Base-by-base conservation (phyloP, 495 filamentous ascomycete genomes). In the Tuber aestivum region DNA sequence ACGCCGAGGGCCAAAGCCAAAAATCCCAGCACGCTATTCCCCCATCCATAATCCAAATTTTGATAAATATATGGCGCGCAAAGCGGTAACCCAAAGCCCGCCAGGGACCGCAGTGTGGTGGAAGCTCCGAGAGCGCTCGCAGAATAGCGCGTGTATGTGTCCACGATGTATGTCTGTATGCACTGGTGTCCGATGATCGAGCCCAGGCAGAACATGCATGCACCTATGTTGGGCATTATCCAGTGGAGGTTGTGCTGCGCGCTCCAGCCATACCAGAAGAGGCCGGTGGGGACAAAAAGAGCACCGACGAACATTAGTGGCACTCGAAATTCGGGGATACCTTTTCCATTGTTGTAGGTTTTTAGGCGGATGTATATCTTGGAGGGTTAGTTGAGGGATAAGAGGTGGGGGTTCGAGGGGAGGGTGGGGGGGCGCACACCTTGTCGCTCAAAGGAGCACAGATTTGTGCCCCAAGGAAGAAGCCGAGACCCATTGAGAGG, bases 41-140 rank as follows among this genome's bases (percentile, higher is more conserved):
- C 56, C 56, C 56, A 61, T 3, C 56, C 56, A 32, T 61, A 61
- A 16, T 16, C 56, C 56, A 32, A 32, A 12, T 16, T 16, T 61
- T 32, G 56, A 32, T 61, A 94, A 87, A 93, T 85, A 42, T 84
- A 85, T 3, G 90, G 91, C 7, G 91, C 91, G 77, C 94, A 94
- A 6, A 95, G 85, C 37, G 93, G 93, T 75, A 95, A 94, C 21
- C 86, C 88, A 80, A 94, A 94, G 2, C 92, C 92, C 1, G 90
- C 89, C 21, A 94, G 69, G 41, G 85, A 88, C 20, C 92, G 85
- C 75, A 94, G 77, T 9, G 93, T 87, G 4, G 89, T 87, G 3
- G 85, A 86, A 0, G 93, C 91, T 0, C 86, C 90, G 16, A 92
- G 82, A 1, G 91, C 93, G 76, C 87, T 89, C 5, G 92, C 92